Conservation (phyloP, 257 asterid genomes). For the Ajuga chamaepitys region DNA sequence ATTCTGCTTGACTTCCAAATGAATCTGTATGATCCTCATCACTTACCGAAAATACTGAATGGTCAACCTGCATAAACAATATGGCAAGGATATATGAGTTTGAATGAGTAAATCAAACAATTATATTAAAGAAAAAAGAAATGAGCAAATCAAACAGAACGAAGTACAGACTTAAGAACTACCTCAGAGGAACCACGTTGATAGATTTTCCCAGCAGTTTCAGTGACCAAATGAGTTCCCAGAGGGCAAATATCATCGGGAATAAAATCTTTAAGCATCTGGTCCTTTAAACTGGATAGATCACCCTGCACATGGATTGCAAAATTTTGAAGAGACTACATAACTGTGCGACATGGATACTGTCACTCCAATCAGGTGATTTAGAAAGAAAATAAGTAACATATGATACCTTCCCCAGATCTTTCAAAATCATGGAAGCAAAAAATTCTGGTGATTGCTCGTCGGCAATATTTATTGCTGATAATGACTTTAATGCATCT, state of each 20-base stretch:
- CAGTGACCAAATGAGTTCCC: constrained; percentile 49
- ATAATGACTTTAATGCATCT: constrained; percentile 49
- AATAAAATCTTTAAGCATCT: constrained; percentile 57
- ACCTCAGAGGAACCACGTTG: constrained; percentile 42
- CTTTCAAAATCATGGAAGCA: constrained; percentile 51
- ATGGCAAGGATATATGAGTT: constrained; percentile 13
- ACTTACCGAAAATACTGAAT: constrained; percentile 30
- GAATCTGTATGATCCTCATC: constrained; percentile 57
- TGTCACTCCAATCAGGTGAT: neutral
- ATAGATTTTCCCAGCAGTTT: constrained; percentile 39
- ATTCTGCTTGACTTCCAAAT: constrained; percentile 36
- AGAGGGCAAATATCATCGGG: constrained; percentile 71
- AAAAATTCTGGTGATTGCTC: constrained; percentile 57
- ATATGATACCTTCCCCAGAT: constrained; percentile 36
- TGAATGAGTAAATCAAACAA: constrained; percentile 2
- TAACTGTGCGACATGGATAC: constrained; percentile 1
- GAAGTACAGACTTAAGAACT: constrained; percentile 15
- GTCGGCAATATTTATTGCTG: constrained; percentile 32
- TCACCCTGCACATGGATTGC: constrained; percentile 40
- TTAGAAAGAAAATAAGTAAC: constrained; percentile 24
- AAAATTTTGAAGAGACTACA: constrained; percentile 1
- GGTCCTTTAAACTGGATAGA: constrained; percentile 38
- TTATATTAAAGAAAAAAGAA: too few species aligned
- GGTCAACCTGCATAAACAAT: constrained; percentile 28
- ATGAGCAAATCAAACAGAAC: constrained; percentile 9